A percentile compares a stretch with the other conserved stretches of the same genome.
These are phyloP conservation scores for Cyathus striatus DNA, from an alignment of 768 basidiomycete species.

Conservation along the genomic window DNA sequence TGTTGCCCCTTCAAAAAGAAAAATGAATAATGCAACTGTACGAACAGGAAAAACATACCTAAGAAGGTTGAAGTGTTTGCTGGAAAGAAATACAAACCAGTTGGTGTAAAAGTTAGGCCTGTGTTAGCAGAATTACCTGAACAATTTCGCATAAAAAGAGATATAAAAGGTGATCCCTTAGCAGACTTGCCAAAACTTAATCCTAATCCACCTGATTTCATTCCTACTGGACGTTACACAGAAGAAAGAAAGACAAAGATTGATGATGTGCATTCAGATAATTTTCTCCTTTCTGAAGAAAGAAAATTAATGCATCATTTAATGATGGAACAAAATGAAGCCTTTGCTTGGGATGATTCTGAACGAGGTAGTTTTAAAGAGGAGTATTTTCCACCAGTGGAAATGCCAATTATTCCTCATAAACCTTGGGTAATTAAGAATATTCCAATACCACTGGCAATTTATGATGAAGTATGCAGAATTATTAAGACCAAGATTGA, in stretches of 20 bases:
- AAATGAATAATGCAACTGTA: neutral
- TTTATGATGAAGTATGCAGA: conserved; percentile 22
- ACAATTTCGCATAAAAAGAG: conserved; percentile 15
- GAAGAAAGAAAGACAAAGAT: conserved; percentile 14
- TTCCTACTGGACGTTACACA: conserved; percentile 17
- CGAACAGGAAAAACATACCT: neutral
- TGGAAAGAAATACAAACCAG: conserved; percentile 24
- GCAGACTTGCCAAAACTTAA: conserved; percentile 12
- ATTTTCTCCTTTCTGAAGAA: conserved; percentile 19
- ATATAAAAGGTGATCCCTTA: conserved; percentile 21
- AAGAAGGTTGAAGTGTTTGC: conserved; percentile 1
- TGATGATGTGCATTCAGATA: conserved; percentile 11
- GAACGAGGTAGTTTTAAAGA: conserved; percentile 27
- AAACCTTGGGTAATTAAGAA: conserved; percentile 18
- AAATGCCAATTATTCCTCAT: conserved; percentile 27
- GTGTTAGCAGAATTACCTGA: conserved; percentile 14
- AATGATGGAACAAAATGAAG: conserved; percentile 21
- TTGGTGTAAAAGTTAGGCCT: conserved; percentile 18
- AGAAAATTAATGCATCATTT: conserved; percentile 23
- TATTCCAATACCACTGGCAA: conserved; percentile 26
- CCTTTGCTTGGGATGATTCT: conserved; percentile 31
- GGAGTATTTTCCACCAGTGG: conserved; percentile 25
- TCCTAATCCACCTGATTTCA: conserved; percentile 11
- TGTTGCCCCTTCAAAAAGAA: neutral
- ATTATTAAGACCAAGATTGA: conserved; percentile 29